Base-by-base conservation (phyloP, 805 yeast species). In the Pichia kluyveri region DNA sequence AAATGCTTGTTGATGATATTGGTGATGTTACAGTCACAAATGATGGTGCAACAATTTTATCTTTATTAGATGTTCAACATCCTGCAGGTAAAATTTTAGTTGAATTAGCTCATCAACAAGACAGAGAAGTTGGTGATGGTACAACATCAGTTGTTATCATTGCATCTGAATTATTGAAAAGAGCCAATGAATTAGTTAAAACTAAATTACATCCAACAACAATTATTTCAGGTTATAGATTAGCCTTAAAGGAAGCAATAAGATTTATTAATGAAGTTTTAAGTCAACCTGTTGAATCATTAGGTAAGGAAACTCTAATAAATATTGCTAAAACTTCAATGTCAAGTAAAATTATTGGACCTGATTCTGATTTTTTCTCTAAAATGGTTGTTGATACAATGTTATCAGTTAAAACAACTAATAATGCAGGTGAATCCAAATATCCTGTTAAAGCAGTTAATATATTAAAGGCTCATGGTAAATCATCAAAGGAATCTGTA, bases 21-120 rank as follows among this genome's bases (percentile, higher is more conserved):
- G 99, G 99, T 54, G 99, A 95, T 69, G 97, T 93, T 42, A 90
- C 96, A 7, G 97, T 93, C 44, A 93, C 99, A 42, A 93, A 93
- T 68, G 99, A 93, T 68, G 99, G 99, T 56, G 99, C 99, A 51
- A 93, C 99, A 5, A 93, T 93, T 59, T 72, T 93, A 54, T 77
- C 88, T 10, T 69, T 95, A 46, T 72, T 93, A 55, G 99, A 93
- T 63, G 98, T 93, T 45, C 96, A 93, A 69, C 99, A 93, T 66
- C 99, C 99, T 36, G 99, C 99, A 1, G 99, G 98, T 17, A 91
- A 89, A 70, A 93, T 93, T 58, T 72, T 93, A 50, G 99, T 93
- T 44, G 98, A 93, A 62, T 76, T 93, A 61, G 99, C 99, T 2
- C 96, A 93, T 67, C 98, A 93, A 67, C 99, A 93, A 71, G 99